phyloP scores from a whole-genome alignment of 2,329 filamentous ascomycete genomes.

The Fusarium pseudograminearum region DNA sequence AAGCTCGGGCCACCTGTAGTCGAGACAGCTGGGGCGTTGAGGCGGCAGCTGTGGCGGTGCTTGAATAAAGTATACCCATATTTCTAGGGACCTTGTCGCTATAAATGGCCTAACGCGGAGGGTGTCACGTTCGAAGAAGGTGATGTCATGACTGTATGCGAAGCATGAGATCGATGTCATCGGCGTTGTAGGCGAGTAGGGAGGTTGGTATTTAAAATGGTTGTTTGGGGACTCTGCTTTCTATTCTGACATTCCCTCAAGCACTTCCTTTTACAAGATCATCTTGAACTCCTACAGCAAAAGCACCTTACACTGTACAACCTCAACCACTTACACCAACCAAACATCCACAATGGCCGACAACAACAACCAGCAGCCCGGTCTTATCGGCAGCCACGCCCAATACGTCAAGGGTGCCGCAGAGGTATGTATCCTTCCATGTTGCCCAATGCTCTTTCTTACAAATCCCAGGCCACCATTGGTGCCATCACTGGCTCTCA shows the following conservation, averaged over 20 bases:
- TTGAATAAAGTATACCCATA: slow-evolving; percentile 9
- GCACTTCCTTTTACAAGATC: neutral
- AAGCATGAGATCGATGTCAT: slow-evolving; percentile 47
- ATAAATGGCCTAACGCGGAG: slow-evolving; percentile 36
- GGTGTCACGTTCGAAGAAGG: slow-evolving; percentile 15
- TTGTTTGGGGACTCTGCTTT: neutral
- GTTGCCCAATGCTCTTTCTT: neutral
- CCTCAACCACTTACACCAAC: neutral
- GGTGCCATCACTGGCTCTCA: slow-evolving; percentile 72
- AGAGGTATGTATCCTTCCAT: slow-evolving; percentile 62
- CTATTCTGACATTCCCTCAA: neutral
- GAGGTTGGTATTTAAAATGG: slow-evolving; percentile 36
- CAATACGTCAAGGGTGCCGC: slow-evolving; percentile 77
- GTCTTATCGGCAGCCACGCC: slow-evolving; percentile 72
- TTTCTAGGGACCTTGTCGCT: slow-evolving; percentile 32
- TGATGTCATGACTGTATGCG: slow-evolving; percentile 48
- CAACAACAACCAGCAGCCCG: slow-evolving; percentile 55
- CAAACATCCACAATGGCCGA: slow-evolving; percentile 46
- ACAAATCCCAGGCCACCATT: slow-evolving; percentile 62
- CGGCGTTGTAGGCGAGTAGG: slow-evolving; percentile 24
- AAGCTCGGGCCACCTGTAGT: slow-evolving; percentile 24
- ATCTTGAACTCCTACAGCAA: neutral
- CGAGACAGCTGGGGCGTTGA: slow-evolving; percentile 31
- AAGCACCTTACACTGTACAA: neutral
- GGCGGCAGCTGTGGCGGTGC: slow-evolving; percentile 32